Conservation (phyloP, 306 rosid genomes). For the Citrullus amarus region DNA sequence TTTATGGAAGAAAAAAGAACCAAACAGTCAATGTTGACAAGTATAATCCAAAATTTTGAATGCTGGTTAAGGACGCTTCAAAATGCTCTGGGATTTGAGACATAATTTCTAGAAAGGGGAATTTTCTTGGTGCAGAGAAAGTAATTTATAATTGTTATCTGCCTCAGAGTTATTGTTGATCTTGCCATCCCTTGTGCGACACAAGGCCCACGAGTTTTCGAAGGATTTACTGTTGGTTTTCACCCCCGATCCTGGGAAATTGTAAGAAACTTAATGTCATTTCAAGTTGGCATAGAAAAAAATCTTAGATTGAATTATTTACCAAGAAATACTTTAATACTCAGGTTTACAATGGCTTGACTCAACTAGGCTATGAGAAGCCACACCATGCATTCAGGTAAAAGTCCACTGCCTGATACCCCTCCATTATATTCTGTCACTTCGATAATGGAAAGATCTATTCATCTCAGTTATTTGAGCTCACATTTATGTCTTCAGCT, state of each 20-base stretch:
- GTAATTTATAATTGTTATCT: constrained; percentile 18
- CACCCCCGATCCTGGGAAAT: constrained; percentile 97
- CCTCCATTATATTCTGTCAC: background rate
- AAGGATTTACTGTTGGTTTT: constrained; percentile 91
- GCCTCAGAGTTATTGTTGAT: constrained; percentile 61
- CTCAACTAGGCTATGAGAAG: constrained; percentile 71
- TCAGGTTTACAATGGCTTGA: constrained; percentile 88
- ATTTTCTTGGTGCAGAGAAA: constrained; percentile 1
- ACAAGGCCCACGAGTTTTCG: constrained; percentile 66
- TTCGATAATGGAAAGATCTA: background rate
- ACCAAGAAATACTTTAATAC: constrained; percentile 14
- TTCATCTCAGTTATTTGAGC: background rate
- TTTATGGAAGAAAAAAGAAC: background rate
- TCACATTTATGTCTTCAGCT: constrained; percentile 37
- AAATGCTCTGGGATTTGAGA: background rate
- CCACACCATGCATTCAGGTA: constrained; percentile 58
- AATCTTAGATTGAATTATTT: constrained; percentile 3
- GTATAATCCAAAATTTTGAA: background rate
- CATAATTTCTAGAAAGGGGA: constrained; percentile 1
- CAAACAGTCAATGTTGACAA: background rate
- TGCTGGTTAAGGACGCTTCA: background rate
- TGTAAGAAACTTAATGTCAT: constrained; percentile 37
- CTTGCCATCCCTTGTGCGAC: constrained; percentile 68
- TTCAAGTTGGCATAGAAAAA: background rate
- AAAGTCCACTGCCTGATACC: constrained; percentile 5